phyloP scores from a whole-genome alignment of 129 eudicot species.

The Pulicaria dysenterica region DNA sequence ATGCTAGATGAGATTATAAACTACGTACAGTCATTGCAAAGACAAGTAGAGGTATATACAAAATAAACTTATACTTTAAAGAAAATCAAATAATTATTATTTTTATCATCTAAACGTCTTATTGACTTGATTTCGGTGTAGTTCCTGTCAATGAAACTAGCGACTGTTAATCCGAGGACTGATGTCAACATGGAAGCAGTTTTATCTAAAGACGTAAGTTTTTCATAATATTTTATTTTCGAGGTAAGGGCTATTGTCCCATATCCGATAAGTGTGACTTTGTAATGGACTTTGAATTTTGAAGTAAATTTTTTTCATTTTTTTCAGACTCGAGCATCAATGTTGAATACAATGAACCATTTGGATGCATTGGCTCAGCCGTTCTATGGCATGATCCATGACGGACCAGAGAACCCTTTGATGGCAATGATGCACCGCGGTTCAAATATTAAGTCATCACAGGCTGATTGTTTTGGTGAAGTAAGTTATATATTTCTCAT shows the following conservation, averaged over 20 bases:
- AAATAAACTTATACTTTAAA: background rate
- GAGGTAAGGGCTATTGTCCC: background rate
- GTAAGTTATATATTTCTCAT: slow-evolving; percentile 36
- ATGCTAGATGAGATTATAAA: slow-evolving; percentile 94
- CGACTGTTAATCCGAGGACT: slow-evolving; percentile 74
- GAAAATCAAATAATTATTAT: background rate
- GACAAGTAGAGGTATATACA: slow-evolving; percentile 76
- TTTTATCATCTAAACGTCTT: slow-evolving; percentile 19
- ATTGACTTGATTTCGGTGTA: slow-evolving; percentile 27
- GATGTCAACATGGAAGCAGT: slow-evolving; percentile 73
- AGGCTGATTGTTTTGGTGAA: slow-evolving; percentile 37
- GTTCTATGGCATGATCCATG: slow-evolving; percentile 47
- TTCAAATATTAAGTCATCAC: slow-evolving; percentile 42
- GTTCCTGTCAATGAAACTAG: slow-evolving; percentile 93
- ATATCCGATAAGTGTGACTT: too few relatives aligned
- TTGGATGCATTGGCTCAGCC: slow-evolving; percentile 49
- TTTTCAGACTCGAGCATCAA: slow-evolving; percentile 52
- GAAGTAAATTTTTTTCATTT: background rate
- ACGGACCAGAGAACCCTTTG: slow-evolving; percentile 46
- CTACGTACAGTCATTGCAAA: slow-evolving; percentile 84
- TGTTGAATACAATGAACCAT: slow-evolving; percentile 48
- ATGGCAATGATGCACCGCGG: slow-evolving; percentile 43
- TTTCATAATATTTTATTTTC: background rate
- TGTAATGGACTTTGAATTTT: slow-evolving; percentile 4
- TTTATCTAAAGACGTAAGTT: slow-evolving; percentile 82